A percentile compares a stretch with the other conserved stretches of the same genome.
Conservation (phyloP, 352 stramenopile species). For the Phytophthora tentaculata region DNA sequence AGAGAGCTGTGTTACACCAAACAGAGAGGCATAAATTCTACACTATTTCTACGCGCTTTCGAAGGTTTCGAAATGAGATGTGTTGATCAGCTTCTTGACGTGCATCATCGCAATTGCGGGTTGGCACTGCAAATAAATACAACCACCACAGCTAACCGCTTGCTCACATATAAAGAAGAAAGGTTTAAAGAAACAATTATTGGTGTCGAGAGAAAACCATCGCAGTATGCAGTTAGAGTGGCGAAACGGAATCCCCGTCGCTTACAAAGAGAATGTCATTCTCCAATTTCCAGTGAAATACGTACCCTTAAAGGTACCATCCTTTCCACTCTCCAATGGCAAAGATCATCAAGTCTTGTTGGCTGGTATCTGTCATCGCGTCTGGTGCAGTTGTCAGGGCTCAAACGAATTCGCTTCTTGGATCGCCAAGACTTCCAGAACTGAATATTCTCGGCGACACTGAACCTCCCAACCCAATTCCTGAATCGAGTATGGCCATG, state of each 20-base stretch:
- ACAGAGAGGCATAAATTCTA: no score
- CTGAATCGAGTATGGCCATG: neutral
- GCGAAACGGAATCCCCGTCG: no score
- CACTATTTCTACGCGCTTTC: neutral
- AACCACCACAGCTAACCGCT: no score
- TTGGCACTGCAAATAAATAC: no score
- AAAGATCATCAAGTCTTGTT: constrained; percentile 19
- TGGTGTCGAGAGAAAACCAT: constrained; percentile 12
- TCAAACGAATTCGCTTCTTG: neutral
- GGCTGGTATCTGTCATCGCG: constrained; percentile 2
- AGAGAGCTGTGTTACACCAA: no score
- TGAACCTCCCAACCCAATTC: neutral
- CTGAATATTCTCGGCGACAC: constrained; percentile 14
- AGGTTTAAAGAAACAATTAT: neutral
- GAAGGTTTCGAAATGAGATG: constrained; percentile 20
- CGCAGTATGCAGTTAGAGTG: no score
- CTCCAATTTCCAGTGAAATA: constrained; percentile 35
- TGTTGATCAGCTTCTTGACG: neutral
- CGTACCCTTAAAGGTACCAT: neutral
- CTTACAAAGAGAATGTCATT: constrained; percentile 17
- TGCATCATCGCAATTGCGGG: constrained; percentile 17
- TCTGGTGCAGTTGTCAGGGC: neutral
- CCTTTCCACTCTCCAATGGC: constrained; percentile 9
- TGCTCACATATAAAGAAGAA: neutral
- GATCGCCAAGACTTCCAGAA: constrained; percentile 7